Evolutionary conservation across 257 asterid genomes (phyloP).

Genomic region (Plantago major): DNA sequence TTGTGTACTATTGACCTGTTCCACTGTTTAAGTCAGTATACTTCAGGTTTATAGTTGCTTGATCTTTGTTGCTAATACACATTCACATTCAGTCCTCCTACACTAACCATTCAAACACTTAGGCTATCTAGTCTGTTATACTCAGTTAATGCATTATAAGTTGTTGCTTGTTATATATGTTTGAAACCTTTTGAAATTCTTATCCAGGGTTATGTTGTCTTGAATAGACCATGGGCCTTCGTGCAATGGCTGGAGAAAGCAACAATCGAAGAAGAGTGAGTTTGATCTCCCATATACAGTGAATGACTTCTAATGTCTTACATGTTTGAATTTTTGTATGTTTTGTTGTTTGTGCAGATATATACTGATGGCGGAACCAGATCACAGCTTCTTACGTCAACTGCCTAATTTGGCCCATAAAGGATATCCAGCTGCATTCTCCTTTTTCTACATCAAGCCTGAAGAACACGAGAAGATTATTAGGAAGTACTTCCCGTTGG

Average conservation of each 20-base stretch:
- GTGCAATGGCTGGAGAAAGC: slow-evolving; percentile 64
- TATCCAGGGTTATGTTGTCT: slow-evolving; percentile 56
- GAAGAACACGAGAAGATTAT: slow-evolving; percentile 33
- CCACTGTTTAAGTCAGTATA: no score
- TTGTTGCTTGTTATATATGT: neutral
- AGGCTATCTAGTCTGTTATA: neutral
- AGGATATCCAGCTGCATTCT: slow-evolving; percentile 49
- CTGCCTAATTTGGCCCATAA: slow-evolving; percentile 41
- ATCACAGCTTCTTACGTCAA: slow-evolving; percentile 51
- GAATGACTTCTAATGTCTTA: neutral
- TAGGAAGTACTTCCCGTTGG: slow-evolving; percentile 44
- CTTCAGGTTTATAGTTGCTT: no score
- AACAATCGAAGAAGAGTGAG: slow-evolving; percentile 63
- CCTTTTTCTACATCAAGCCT: slow-evolving; percentile 57
- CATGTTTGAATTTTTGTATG: neutral
- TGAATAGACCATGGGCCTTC: slow-evolving; percentile 73
- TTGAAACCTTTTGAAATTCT: slow-evolving; percentile 6
- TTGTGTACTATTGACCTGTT: neutral
- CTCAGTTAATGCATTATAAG: neutral
- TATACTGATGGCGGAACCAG: slow-evolving; percentile 64
- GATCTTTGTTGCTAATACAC: no score
- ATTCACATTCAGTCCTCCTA: no score
- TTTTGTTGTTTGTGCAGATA: slow-evolving; percentile 34
- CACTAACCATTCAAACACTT: no score
- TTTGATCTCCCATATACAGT: slow-evolving; percentile 17